Percentiles rank a stretch among this genome's conserved stretches.
Conservation (phyloP, 805 yeast species). For the Kodamaea neixiangensis region DNA sequence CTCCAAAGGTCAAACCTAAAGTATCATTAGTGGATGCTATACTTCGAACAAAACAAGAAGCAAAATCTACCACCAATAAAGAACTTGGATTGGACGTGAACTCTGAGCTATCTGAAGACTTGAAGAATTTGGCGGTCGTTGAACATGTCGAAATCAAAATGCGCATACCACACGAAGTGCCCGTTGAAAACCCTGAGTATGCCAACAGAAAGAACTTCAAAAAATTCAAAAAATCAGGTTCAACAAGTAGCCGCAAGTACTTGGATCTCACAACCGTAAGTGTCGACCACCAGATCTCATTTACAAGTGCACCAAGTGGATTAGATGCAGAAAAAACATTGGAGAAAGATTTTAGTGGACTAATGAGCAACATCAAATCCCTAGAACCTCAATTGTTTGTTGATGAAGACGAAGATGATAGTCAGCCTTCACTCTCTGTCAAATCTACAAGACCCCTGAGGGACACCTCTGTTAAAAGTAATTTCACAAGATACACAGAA, state of each 20-base stretch:
- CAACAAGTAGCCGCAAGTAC: neutral
- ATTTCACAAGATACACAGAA: neutral
- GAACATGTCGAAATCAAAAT: conserved; percentile 25
- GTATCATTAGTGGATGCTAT: conserved; percentile 33
- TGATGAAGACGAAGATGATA: conserved; percentile 8
- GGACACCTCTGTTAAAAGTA: neutral
- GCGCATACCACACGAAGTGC: conserved; percentile 20
- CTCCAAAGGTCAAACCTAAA: conserved; percentile 10
- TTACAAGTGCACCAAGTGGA: conserved; percentile 1
- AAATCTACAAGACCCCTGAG: neutral
- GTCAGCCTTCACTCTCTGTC: conserved; percentile 3
- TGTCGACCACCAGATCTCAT: conserved; percentile 12
- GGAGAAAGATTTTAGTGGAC: conserved; percentile 14
- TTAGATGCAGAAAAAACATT: conserved; percentile 7
- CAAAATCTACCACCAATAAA: conserved; percentile 21
- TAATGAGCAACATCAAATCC: conserved; percentile 14
- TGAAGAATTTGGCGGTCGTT: conserved; percentile 36
- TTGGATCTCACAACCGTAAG: conserved; percentile 22
- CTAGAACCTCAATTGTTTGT: conserved; percentile 9
- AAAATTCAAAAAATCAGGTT: conserved; percentile 28
- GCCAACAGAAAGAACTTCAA: conserved; percentile 32
- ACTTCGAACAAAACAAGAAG: conserved; percentile 25
- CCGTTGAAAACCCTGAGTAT: neutral
- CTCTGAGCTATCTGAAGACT: conserved; percentile 15
- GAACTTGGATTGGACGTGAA: conserved; percentile 25